Percentiles rank a stretch among this genome's conserved stretches.
Conservation (phyloP, 2,329 filamentous ascomycete genomes). For the Triangularia setosa region DNA sequence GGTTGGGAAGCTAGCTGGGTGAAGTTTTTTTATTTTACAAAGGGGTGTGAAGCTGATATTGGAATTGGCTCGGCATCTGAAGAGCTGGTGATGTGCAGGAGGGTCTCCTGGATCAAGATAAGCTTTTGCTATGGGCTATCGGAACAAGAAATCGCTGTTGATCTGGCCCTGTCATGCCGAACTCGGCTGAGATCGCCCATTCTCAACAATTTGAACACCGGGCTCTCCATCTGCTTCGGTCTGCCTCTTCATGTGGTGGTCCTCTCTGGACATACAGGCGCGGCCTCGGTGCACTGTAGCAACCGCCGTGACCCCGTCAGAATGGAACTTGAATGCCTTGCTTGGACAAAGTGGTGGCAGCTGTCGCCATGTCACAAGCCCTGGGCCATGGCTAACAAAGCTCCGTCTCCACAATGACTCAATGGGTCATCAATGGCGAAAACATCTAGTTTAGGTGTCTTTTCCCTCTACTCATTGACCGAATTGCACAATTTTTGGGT, state of each 20-base stretch:
- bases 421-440: slow-evolving; percentile 1
- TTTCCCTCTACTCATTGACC: not conserved
- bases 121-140: not conserved
- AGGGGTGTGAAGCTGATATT: slow-evolving; percentile 4
- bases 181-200: not conserved
- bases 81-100: not conserved
- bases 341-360: slow-evolving; percentile 10
- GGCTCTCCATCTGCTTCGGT: not conserved
- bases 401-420: slow-evolving; percentile 14
- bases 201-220: not conserved
- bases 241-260: not conserved
- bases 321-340: slow-evolving; percentile 7
- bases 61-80: not conserved
- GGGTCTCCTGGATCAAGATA: not conserved
- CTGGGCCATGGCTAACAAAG: slow-evolving; percentile 1
- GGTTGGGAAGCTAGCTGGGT: not conserved
- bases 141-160: not conserved
- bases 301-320: not conserved
- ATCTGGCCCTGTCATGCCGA: not conserved
- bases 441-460: not conserved
- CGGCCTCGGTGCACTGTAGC: not conserved
- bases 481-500: not conserved
- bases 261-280: not conserved
- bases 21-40: not conserved
- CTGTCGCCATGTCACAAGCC: slow-evolving; percentile 13